phyloP scores from a whole-genome alignment of 805 yeast genomes.

The Pichia cabralensis region DNA sequence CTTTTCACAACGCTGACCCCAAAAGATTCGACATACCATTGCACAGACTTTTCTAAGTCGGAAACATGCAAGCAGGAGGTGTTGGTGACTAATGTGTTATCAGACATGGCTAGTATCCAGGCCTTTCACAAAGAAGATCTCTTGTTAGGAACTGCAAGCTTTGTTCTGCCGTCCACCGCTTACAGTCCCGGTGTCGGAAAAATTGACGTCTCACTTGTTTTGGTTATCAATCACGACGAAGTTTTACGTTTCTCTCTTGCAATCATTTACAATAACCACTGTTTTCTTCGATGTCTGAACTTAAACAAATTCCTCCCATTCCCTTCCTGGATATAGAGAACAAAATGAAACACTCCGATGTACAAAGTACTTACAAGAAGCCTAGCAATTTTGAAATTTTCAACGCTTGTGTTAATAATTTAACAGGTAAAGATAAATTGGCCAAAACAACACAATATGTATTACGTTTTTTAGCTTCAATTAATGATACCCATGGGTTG shows the following conservation, averaged over 20 bases:
- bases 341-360: no score
- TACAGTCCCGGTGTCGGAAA: no score
- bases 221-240: no score
- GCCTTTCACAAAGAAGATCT: background rate
- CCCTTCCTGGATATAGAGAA: background rate
- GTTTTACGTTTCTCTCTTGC: no score
- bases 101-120: constrained; percentile 7
- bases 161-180: no score
- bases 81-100: constrained; percentile 38
- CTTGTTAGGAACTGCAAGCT: no score
- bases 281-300: no score
- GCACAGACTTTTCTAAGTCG: constrained; percentile 63
- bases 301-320: background rate
- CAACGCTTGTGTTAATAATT: constrained; percentile 29
- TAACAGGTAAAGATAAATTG: constrained; percentile 63
- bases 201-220: no score
- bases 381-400: constrained; percentile 6
- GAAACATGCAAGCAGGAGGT: constrained; percentile 75
- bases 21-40: constrained; percentile 65
- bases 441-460: constrained; percentile 56
- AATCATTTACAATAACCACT: no score
- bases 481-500: constrained; percentile 20
- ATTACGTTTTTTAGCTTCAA: constrained; percentile 37
- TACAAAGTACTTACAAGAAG: no score
- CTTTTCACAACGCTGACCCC: constrained; percentile 56